Conservation (phyloP, 2,329 filamentous ascomycete genomes). For the Tetracladium maxilliforme region DNA sequence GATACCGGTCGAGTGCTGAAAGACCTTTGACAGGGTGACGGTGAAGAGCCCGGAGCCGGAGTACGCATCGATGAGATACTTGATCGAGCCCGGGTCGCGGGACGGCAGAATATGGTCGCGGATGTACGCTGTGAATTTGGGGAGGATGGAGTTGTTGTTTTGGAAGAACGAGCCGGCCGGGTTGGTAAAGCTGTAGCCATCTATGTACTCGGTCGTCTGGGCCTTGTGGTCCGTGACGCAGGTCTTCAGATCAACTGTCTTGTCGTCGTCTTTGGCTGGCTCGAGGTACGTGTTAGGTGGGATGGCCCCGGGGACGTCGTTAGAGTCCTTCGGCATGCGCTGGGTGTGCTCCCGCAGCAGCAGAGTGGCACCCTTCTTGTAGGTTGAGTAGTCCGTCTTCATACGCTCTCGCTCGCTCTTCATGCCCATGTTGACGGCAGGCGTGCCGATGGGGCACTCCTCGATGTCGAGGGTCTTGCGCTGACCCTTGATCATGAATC, state of each 20-base stretch:
- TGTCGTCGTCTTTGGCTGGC: slow-evolving; percentile 20
- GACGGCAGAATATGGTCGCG: slow-evolving; percentile 57
- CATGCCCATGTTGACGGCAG: slow-evolving; percentile 69
- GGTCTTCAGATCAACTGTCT: slow-evolving; percentile 63
- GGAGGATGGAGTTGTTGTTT: slow-evolving; percentile 97
- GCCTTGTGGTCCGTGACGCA: slow-evolving; percentile 81
- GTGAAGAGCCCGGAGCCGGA: slow-evolving; percentile 96
- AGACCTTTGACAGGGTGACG: slow-evolving; percentile 74
- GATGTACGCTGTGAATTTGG: slow-evolving; percentile 75
- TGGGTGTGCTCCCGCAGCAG: slow-evolving; percentile 75
- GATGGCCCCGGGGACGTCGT: slow-evolving; percentile 12
- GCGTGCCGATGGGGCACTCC: slow-evolving; percentile 89
- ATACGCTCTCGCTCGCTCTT: slow-evolving; percentile 67
- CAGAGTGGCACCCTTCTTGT: slow-evolving; percentile 73
- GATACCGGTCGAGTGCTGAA: slow-evolving; percentile 76
- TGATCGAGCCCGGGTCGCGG: slow-evolving; percentile 33
- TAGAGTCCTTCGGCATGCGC: slow-evolving; percentile 36
- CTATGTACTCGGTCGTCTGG: slow-evolving; percentile 77
- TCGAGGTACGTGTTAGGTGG: slow-evolving; percentile 11
- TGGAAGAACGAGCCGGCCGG: slow-evolving; percentile 95
- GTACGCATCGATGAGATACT: slow-evolving; percentile 93
- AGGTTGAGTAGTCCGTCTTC: slow-evolving; percentile 51
- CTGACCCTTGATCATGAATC: slow-evolving; percentile 80
- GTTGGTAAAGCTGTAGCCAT: slow-evolving; percentile 73
- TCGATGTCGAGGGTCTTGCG: slow-evolving; percentile 81